Evolutionary conservation across 1,284 basidiomycete genomes (phyloP), one percentile per base, ranked within the genome.

Genomic region (Sanghuangporus weigelae): DNA sequence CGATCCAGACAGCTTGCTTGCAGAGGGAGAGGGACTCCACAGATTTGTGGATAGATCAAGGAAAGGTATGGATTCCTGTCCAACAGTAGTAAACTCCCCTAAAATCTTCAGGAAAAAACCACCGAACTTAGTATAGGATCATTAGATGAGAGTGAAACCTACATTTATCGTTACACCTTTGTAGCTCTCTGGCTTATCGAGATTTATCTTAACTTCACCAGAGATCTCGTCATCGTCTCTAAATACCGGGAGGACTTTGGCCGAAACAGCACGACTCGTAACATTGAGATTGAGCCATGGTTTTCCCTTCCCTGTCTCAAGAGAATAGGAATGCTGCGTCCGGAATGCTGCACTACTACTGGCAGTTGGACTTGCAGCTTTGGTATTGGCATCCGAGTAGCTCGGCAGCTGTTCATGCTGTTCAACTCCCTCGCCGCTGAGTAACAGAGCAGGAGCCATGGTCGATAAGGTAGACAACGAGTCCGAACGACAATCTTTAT

Each of bases 281-380:
- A 76, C 60, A 23, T 60, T 62, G 8, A 76, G 66, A 65, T 68
- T 70, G 11, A 76, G 66, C 74, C 74, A 75, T 1, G 69, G 59
- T 36, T 66, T 72, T 19, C 75, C 77, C 51, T 81, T 80, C 53
- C 69, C 65, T 55, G 74, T 76, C 59, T 82, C 75, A 7, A 84
- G 73, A 10, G 74, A 72, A 61, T 72, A 72, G 21, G 64, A 68
- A 63, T 79, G 75, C 44, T 75, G 71, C 6, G 73, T 67, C 38
- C 49, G 57, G 12, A 59, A 46, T 14, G 53, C 31, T 31, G 38
- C 42, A n/a, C 21, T 46, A 11, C 46, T 23, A 44, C 40, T 21
- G 5, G 26, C 26, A n/a, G 44, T 16, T n/a, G 40, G 50, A 7
- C 5, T 36, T 21, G 26, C 16, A 12, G 31, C 19, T 7, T 12